A percentile compares a stretch with the other conserved stretches of the same genome.
phyloP scores from a whole-genome alignment of 345 rosid species.

The Arabidopsis thaliana region DNA sequence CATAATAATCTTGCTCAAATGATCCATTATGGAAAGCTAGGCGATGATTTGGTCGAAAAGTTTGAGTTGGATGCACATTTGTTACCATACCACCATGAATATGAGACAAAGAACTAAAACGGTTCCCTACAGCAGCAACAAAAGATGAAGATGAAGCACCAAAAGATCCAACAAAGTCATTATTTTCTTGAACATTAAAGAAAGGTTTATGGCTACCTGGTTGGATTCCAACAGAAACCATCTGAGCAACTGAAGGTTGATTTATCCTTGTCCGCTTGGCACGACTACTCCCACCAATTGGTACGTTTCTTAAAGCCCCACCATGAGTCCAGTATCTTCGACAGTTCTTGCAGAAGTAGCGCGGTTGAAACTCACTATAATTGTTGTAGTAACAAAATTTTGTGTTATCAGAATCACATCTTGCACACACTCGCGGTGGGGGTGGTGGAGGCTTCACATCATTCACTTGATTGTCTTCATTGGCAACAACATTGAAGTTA shows the following conservation, averaged over 20 bases:
- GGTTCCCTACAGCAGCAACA: conserved; percentile 9
- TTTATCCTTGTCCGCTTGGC: not conserved
- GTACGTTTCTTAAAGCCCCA: conserved; percentile 36
- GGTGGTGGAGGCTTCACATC: conserved; percentile 20
- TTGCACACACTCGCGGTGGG: conserved; percentile 32
- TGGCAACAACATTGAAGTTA: not conserved
- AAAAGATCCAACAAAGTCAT: conserved; percentile 13
- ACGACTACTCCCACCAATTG: conserved; percentile 26
- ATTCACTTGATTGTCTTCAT: conserved; percentile 9
- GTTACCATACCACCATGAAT: not conserved
- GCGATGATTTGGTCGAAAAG: not conserved
- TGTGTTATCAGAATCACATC: conserved; percentile 37
- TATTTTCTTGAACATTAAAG: conserved; percentile 21
- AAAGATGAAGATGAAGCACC: conserved; percentile 24
- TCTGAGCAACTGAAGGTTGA: conserved; percentile 12
- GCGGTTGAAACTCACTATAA: conserved; percentile 21
- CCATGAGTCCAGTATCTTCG: conserved; percentile 44
- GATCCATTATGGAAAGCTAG: not conserved
- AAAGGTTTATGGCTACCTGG: conserved; percentile 19
- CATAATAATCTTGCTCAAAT: not conserved
- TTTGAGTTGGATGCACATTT: conserved; percentile 6
- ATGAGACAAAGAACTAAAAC: conserved; percentile 4
- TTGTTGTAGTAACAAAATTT: conserved; percentile 42
- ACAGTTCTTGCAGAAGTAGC: conserved; percentile 34
- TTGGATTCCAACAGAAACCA: conserved; percentile 4